phyloP scores from a whole-genome alignment of 805 yeast genomes.

The Maudiozyma turicensis region DNA sequence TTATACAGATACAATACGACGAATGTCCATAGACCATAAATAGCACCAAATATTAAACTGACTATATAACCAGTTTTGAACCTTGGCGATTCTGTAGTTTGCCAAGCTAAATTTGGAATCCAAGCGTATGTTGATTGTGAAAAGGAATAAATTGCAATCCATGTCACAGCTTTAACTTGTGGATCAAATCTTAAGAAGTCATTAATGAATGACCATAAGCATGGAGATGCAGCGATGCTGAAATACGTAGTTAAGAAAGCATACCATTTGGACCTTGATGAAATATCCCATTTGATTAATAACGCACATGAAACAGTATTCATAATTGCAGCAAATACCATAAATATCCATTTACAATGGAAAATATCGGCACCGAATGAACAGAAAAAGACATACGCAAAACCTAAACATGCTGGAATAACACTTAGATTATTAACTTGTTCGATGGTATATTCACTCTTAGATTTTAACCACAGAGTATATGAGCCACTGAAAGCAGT shows the following conservation, averaged over 20 bases:
- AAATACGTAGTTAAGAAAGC: conserved; percentile 51
- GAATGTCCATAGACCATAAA: conserved; percentile 40
- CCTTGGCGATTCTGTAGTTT: conserved; percentile 49
- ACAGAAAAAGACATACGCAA: conserved; percentile 37
- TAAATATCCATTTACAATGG: conserved; percentile 44
- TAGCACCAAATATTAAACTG: conserved; percentile 38
- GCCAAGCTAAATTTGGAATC: conserved; percentile 44
- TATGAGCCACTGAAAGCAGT: conserved; percentile 49
- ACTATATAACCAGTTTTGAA: conserved; percentile 45
- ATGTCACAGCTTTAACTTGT: conserved; percentile 44
- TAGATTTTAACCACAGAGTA: conserved; percentile 51
- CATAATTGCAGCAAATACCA: conserved; percentile 42
- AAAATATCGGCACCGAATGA: conserved; percentile 43
- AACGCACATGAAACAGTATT: conserved; percentile 45
- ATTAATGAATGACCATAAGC: conserved; percentile 47
- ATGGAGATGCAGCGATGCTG: conserved; percentile 57
- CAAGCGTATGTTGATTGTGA: conserved; percentile 56
- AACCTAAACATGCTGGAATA: conserved; percentile 51
- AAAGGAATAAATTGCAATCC: conserved; percentile 46
- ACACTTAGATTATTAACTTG: conserved; percentile 43
- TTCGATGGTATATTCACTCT: conserved; percentile 35
- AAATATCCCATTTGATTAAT: conserved; percentile 51
- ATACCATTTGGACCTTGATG: conserved; percentile 52
- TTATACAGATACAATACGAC: conserved; percentile 46
- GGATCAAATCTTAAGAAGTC: conserved; percentile 51